Percentiles rank a stretch among this genome's conserved stretches.
phyloP scores from a whole-genome alignment of 179 eudicot genomes.

The Sideroxylon spinosum region DNA sequence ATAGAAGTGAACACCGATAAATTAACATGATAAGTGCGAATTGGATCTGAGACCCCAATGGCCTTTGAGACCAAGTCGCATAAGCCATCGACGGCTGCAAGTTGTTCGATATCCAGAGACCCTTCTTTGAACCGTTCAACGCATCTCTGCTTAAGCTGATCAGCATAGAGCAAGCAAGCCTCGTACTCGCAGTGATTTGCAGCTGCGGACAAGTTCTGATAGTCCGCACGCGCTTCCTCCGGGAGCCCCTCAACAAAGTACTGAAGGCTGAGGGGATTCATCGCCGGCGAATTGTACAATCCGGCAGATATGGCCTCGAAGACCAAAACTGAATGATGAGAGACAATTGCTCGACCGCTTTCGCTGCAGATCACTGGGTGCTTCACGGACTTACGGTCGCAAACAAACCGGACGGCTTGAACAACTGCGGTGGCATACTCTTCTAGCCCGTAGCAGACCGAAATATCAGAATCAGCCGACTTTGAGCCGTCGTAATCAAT shows the following conservation, averaged over 20 bases:
- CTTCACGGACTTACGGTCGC: constrained; percentile 52
- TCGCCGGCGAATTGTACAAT: constrained; percentile 22
- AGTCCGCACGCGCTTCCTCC: constrained; percentile 58
- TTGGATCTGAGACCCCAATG: constrained; percentile 47
- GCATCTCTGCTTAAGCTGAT: constrained; percentile 70
- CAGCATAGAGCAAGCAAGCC: constrained; percentile 50
- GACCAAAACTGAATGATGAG: constrained; percentile 75
- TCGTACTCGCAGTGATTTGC: constrained; percentile 60
- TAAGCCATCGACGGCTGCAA: constrained; percentile 68
- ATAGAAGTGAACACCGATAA: constrained; percentile 80
- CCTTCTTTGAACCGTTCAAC: constrained; percentile 88
- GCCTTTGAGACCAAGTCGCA: constrained; percentile 62
- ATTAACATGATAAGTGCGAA: constrained; percentile 72
- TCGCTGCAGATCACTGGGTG: constrained; percentile 75
- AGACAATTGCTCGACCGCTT: constrained; percentile 88
- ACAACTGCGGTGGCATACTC: constrained; percentile 87
- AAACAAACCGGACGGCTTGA: constrained; percentile 45
- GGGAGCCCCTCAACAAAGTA: constrained; percentile 43
- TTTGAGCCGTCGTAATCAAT: constrained; percentile 90
- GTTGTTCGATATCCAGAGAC: constrained; percentile 62
- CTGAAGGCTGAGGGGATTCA: constrained; percentile 34
- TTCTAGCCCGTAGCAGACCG: constrained; percentile 66
- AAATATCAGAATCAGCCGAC: constrained; percentile 62
- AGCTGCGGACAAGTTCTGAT: constrained; percentile 39
- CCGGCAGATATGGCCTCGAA: constrained; percentile 70